These are phyloP conservation scores for Acanthamoeba divionensis DNA, from an alignment of 208 protist genomes.

Conservation along the genomic window DNA sequence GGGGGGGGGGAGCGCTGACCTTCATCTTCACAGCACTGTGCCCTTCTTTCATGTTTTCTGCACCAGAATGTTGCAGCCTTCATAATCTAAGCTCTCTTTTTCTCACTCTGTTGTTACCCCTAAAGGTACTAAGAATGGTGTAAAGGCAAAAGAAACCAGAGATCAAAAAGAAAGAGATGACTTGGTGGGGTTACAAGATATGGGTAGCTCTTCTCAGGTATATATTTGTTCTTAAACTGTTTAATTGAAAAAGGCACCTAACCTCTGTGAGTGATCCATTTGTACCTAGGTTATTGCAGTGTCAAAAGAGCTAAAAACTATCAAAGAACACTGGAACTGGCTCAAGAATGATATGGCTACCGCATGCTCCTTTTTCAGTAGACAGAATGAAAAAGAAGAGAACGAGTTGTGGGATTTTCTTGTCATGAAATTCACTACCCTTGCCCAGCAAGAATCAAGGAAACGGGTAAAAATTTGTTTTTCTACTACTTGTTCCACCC, in stretches of 20 bases:
- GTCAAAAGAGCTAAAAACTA: not conserved
- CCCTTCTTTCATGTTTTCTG: not conserved
- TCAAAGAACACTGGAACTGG: conserved; percentile 53
- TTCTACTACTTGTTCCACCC: not conserved
- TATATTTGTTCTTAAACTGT: not conserved
- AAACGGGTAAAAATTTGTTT: not conserved
- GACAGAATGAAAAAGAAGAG: not conserved
- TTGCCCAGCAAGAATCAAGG: conserved; percentile 31
- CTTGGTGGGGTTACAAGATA: not conserved
- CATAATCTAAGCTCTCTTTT: not conserved
- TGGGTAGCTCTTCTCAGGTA: not conserved
- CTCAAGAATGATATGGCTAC: not conserved
- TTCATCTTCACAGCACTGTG: conserved; percentile 28
- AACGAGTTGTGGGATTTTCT: conserved; percentile 49
- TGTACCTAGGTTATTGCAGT: too few relatives aligned
- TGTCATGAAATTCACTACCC: conserved; percentile 3
- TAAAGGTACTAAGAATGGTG: not conserved
- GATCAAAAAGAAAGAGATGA: not conserved
- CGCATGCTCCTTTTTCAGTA: conserved; percentile 47
- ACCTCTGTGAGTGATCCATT: not conserved
- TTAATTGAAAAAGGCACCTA: not conserved
- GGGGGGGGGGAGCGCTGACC: not conserved
- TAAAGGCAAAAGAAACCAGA: not conserved
- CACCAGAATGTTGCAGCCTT: not conserved
- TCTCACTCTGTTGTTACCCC: not conserved